Percentiles rank a stretch among this genome's conserved stretches.
phyloP scores from a whole-genome alignment of 352 stramenopile genomes.

The Phytophthora boehmeriae region DNA sequence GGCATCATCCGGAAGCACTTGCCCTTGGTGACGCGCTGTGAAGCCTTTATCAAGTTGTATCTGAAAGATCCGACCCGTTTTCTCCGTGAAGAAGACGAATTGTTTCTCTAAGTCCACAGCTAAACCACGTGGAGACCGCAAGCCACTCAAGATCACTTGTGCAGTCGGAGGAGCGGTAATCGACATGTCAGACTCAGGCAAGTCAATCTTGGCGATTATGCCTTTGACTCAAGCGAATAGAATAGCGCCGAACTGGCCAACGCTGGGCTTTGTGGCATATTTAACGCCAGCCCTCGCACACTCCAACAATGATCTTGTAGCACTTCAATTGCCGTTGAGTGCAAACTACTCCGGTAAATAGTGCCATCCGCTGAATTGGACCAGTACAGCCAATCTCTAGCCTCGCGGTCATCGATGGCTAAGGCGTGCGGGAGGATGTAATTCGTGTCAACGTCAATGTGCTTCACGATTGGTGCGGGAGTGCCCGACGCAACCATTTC shows the following conservation, averaged over 20 bases:
- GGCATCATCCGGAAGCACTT: conserved; percentile 11
- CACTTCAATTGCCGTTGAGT: conserved; percentile 43
- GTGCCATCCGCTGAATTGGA: conserved; percentile 67
- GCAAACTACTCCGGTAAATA: conserved; percentile 69
- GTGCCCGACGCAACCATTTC: conserved; percentile 60
- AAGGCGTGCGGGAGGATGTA: conserved; percentile 57
- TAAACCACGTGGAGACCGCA: conserved; percentile 62
- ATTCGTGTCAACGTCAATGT: conserved; percentile 40
- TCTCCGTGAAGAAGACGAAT: conserved; percentile 74
- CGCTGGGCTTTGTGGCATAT: not conserved
- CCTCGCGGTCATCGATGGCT: conserved; percentile 39
- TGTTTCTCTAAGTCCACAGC: conserved; percentile 36
- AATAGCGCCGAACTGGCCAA: conserved; percentile 36
- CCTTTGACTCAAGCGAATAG: conserved; percentile 69
- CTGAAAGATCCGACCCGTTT: conserved; percentile 64
- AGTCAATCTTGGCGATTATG: conserved; percentile 36
- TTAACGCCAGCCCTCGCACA: conserved; percentile 51
- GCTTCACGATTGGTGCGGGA: conserved; percentile 54
- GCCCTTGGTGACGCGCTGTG: conserved; percentile 7
- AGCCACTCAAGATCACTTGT: conserved; percentile 38
- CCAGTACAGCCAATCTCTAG: conserved; percentile 65
- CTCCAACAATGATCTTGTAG: conserved; percentile 54
- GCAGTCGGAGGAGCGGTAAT: conserved; percentile 10
- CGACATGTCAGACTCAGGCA: not conserved
- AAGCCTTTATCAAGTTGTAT: conserved; percentile 9